These are phyloP conservation scores for Arachnomyces sp. DNA, from an alignment of 2,329 filamentous ascomycete species.

Conservation along the genomic window DNA sequence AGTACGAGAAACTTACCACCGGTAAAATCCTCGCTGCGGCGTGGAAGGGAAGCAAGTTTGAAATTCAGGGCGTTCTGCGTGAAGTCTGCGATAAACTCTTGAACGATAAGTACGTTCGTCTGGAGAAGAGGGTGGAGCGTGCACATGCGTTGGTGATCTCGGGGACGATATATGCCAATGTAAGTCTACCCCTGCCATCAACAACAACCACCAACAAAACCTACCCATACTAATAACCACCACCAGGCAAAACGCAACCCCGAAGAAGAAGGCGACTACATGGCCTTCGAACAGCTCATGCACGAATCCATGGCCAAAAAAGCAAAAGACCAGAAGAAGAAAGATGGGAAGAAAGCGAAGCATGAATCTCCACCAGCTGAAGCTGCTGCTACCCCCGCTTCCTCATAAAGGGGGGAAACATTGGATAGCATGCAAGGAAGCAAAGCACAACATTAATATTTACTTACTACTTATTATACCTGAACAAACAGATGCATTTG, in stretches of 20 bases:
- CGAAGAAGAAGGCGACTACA: constrained; percentile 96
- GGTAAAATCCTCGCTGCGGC: constrained; percentile 96
- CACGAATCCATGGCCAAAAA: constrained; percentile 95
- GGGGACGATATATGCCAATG: constrained; percentile 82
- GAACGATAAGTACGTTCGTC: constrained; percentile 66
- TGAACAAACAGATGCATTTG: too few relatives aligned
- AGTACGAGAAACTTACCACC: constrained; percentile 91
- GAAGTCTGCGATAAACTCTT: constrained; percentile 90
- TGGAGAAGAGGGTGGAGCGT: constrained; percentile 80
- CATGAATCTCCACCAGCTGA: constrained; percentile 20
- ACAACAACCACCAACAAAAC: not conserved
- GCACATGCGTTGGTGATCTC: constrained; percentile 83
- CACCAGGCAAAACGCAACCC: constrained; percentile 72
- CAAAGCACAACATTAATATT: too few relatives aligned
- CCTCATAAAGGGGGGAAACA: constrained; percentile 20
- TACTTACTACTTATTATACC: too few relatives aligned
- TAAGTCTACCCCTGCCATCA: constrained; percentile 35
- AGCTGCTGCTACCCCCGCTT: too few relatives aligned
- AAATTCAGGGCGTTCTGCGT: constrained; percentile 90
- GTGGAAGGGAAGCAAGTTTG: constrained; percentile 93
- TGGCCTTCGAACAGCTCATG: constrained; percentile 97
- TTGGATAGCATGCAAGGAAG: too few relatives aligned
- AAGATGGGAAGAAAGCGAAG: constrained; percentile 49
- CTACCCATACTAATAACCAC: constrained; percentile 9
- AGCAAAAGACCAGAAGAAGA: constrained; percentile 68